Evolutionary conservation across 2,329 filamentous ascomycete species (phyloP).

Genomic region (Aspergillus japonicus): DNA sequence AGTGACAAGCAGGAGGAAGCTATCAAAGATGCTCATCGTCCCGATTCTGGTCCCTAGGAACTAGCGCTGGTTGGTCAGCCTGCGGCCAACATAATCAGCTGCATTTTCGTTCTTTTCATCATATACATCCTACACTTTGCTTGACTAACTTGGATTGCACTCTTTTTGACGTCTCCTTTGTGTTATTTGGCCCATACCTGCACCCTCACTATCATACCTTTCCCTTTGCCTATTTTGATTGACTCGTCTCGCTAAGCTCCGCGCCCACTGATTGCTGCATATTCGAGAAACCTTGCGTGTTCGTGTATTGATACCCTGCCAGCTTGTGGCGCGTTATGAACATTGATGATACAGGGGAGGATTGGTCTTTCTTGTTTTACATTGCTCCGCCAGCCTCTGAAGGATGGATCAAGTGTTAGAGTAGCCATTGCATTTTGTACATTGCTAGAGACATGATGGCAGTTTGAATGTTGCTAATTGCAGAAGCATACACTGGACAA

Average conservation of each 20-base stretch:
- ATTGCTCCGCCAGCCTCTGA: background rate
- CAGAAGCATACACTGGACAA: background rate
- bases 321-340: constrained; percentile 25
- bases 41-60: constrained; percentile 4
- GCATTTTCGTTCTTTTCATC: constrained; percentile 4
- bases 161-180: background rate
- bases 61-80: background rate
- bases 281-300: constrained; percentile 13
- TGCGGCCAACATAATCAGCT: constrained; percentile 4
- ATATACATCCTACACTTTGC: constrained; percentile 1
- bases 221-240: constrained; percentile 1
- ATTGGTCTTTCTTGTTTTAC: background rate
- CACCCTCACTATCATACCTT: background rate
- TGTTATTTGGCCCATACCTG: background rate
- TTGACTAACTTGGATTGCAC: background rate
- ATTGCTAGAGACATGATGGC: background rate
- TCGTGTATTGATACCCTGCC: constrained; percentile 25
- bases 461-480: background rate
- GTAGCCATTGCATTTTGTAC: background rate
- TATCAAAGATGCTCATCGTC: background rate
- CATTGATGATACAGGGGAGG: constrained; percentile 20
- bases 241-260: constrained; percentile 1
- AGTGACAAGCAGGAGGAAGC: background rate
- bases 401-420: background rate
- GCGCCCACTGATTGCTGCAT: constrained; percentile 5